Percentiles rank a stretch among this genome's conserved stretches.
phyloP scores from a whole-genome alignment of 352 stramenopile species.

The Phytophthora ramorum region DNA sequence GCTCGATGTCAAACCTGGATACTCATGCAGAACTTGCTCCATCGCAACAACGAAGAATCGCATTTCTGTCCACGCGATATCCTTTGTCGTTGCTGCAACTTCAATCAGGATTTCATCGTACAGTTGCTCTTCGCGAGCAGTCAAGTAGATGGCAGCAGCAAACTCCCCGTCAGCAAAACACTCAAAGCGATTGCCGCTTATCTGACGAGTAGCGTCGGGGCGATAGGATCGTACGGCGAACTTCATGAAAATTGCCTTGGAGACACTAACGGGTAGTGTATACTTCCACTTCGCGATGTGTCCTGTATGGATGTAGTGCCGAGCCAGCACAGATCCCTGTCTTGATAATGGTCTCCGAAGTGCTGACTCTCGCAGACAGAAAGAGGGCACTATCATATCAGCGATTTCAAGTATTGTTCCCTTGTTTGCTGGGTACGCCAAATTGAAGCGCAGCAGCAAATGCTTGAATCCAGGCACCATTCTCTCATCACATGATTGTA shows the following conservation, averaged over 20 bases:
- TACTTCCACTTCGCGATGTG: constrained; percentile 21
- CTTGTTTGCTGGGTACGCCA: constrained; percentile 14
- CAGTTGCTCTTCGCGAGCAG: background rate
- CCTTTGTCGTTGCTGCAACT: constrained; percentile 7
- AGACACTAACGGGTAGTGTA: constrained; percentile 16
- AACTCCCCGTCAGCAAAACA: constrained; percentile 12
- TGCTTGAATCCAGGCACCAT: constrained; percentile 20
- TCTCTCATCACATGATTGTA: background rate
- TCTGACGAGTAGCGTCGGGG: background rate
- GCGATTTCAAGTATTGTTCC: constrained; percentile 1
- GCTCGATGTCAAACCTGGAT: background rate
- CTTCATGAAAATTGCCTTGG: constrained; percentile 16
- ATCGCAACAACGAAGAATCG: constrained; percentile 21
- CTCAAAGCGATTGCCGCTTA: constrained; percentile 4
- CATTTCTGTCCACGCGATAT: constrained; percentile 28
- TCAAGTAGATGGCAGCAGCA: constrained; percentile 14
- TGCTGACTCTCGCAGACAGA: constrained; percentile 2
- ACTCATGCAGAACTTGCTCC: constrained; percentile 11
- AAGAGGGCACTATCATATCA: constrained; percentile 25
- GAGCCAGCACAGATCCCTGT: background rate
- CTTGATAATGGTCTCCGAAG: background rate
- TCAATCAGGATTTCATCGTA: constrained; percentile 25
- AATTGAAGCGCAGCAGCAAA: constrained; percentile 17
- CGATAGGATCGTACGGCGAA: constrained; percentile 26
- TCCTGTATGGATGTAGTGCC: background rate